phyloP scores from a whole-genome alignment of 306 rosid genomes.

The Rubus parviflorus region DNA sequence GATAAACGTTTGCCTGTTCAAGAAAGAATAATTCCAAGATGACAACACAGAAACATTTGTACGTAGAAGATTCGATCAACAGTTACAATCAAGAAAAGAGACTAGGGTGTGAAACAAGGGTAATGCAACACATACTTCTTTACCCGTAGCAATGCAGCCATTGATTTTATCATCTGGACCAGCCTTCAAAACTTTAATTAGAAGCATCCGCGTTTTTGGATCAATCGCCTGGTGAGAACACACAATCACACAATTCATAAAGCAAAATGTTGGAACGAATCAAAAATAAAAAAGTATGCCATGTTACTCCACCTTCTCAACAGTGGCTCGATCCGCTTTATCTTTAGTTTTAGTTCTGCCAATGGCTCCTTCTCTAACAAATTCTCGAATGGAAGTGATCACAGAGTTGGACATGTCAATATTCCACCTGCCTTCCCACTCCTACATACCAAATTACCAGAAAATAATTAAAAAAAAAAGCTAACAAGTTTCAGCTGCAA shows the following conservation, averaged over 20 bases:
- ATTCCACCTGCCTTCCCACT: too few relatives aligned
- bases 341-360: constrained; percentile 80
- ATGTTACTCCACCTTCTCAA: constrained; percentile 59
- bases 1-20: constrained; percentile 90
- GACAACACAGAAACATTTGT: too few relatives aligned
- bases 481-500: too few relatives aligned
- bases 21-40: constrained; percentile 15
- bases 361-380: constrained; percentile 70
- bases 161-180: constrained; percentile 78
- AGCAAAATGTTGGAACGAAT: neutral
- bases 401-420: too few relatives aligned
- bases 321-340: constrained; percentile 92
- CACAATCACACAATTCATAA: neutral
- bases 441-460: too few relatives aligned
- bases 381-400: constrained; percentile 53
- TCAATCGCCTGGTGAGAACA: constrained; percentile 67
- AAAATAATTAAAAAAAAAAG: too few relatives aligned
- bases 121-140: constrained; percentile 49
- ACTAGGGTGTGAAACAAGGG: too few relatives aligned
- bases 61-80: neutral
- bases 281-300: neutral
- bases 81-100: neutral
- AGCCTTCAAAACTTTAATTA: constrained; percentile 81
- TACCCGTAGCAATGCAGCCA: constrained; percentile 91
- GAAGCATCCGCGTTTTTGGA: constrained; percentile 89